Conservation (phyloP, 2,329 filamentous ascomycete species). For the Stemphylium lycopersici region DNA sequence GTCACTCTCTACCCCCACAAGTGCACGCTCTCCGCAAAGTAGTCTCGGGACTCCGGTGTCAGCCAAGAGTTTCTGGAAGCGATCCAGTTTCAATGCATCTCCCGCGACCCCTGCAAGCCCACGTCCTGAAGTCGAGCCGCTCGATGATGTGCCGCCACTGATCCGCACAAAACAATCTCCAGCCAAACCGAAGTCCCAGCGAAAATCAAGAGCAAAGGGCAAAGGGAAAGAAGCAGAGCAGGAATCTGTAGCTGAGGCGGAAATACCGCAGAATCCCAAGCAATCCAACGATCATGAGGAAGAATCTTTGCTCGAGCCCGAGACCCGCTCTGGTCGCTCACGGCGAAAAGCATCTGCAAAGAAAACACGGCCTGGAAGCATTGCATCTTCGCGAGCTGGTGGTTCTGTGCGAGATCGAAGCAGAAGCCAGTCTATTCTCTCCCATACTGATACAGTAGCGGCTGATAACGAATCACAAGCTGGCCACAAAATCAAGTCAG, state of each 20-base stretch:
- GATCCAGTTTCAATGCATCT: slow-evolving; percentile 19
- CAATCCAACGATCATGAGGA: slow-evolving; percentile 28
- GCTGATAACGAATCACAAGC: slow-evolving; percentile 49
- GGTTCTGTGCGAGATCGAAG: slow-evolving; percentile 54
- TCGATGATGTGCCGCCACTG: slow-evolving; percentile 35
- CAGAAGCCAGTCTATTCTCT: slow-evolving; percentile 57
- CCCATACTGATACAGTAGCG: slow-evolving; percentile 51
- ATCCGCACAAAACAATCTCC: slow-evolving; percentile 23
- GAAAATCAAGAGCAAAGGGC: slow-evolving; percentile 32
- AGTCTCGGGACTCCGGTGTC: slow-evolving; percentile 36
- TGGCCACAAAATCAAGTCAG: slow-evolving; percentile 53
- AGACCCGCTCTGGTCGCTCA: slow-evolving; percentile 38
- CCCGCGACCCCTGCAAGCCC: slow-evolving; percentile 25
- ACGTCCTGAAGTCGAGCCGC: slow-evolving; percentile 34
- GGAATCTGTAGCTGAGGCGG: slow-evolving; percentile 15
- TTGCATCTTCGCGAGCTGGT: slow-evolving; percentile 55
- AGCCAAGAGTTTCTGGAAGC: slow-evolving; percentile 41
- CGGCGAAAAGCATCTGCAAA: slow-evolving; percentile 39
- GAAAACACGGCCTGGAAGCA: slow-evolving; percentile 48
- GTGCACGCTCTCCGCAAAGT: slow-evolving; percentile 33
- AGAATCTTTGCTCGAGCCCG: slow-evolving; percentile 31
- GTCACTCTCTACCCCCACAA: slow-evolving; percentile 36
- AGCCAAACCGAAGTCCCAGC: slow-evolving; percentile 31
- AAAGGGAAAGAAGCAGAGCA: slow-evolving; percentile 36
- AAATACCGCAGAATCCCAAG: slow-evolving; percentile 22